phyloP scores from a whole-genome alignment of 2,329 filamentous ascomycete species.

The Cylindrodendrum hubeiense region DNA sequence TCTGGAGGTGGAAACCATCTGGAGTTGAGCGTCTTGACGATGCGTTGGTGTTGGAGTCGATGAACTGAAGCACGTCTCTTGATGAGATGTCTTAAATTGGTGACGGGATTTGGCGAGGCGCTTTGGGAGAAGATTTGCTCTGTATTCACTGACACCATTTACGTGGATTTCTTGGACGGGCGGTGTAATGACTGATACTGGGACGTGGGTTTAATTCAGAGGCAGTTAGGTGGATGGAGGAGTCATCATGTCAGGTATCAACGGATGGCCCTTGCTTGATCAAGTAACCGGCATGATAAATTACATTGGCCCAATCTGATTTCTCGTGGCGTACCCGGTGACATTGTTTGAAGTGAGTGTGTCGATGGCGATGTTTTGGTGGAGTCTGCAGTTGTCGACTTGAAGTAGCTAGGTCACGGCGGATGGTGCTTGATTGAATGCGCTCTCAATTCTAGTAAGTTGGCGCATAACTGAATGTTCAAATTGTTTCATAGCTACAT shows the following conservation, averaged over 20 bases:
- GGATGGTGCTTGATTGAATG: no score
- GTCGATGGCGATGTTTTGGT: not conserved
- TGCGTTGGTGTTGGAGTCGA: slow-evolving; percentile 46
- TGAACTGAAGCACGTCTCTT: slow-evolving; percentile 40
- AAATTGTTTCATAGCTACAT: no score
- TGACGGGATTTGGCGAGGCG: slow-evolving; percentile 41
- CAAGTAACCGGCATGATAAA: slow-evolving; percentile 30
- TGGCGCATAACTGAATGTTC: no score
- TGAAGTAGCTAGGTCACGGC: not conserved
- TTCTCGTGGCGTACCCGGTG: not conserved
- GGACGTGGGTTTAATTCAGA: slow-evolving; percentile 47
- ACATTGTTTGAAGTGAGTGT: not conserved
- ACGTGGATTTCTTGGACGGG: slow-evolving; percentile 51
- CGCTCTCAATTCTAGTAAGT: no score
- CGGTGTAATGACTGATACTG: slow-evolving; percentile 48
- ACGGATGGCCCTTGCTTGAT: slow-evolving; percentile 36
- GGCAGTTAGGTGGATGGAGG: slow-evolving; percentile 41
- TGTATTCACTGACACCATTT: slow-evolving; percentile 49
- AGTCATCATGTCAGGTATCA: slow-evolving; percentile 42
- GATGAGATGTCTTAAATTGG: slow-evolving; percentile 20
- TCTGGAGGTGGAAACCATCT: slow-evolving; percentile 50
- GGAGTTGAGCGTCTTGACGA: slow-evolving; percentile 51
- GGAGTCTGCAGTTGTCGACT: not conserved
- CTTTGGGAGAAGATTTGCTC: slow-evolving; percentile 44
- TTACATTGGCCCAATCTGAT: slow-evolving; percentile 18